Evolutionary conservation across 805 yeast genomes (phyloP), one percentile per base, ranked within the genome.

Genomic region (Brettanomyces nanus): DNA sequence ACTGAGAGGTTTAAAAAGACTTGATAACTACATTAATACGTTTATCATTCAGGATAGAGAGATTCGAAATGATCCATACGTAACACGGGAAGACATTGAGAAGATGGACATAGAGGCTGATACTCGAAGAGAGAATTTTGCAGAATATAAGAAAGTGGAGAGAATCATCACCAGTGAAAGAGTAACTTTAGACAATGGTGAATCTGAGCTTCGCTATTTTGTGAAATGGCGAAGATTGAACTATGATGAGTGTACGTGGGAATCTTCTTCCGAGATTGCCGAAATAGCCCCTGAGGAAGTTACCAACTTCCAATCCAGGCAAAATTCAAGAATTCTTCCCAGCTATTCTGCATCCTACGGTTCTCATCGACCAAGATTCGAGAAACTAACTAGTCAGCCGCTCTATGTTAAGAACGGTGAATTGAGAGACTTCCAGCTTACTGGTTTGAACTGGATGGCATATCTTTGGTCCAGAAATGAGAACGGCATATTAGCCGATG

Each of bases 361-460:
- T 3, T 54, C 68, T 5, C 62, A 63, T 40, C 73, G 99, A 48
- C 98, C 99, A 2, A 68, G 80, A 37, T 92, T 92, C 59, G 95
- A 86, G 58, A 92, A 90, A 56, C 68, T 92, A 37, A 73, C 73
- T 21, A 71, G 71, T 38, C 99, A 92, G 62, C 99, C 99, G 1
- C 69, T 79, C 11, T 92, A 82, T 54, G 80, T 92, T 46, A 87
- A 87, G 56, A 80, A 82, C 53, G 96, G 97, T 36, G 92, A 83
- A 58, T 70, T 92, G 46, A 77, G 98, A 58, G 98, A 92, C 64
- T 92, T 92, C 73, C 99, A 92, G 66, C 71, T 92, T 58, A 92
- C 98, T 0, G 99, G 99, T 40, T 72, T 92, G 45, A 92, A 92
- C 61, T 92, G 99, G 99, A 92, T 92, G 98, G 98, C 98, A 0